Evolutionary conservation across 2,329 filamentous ascomycete species (phyloP).

Genomic region (Phaeosphaeria sp.): DNA sequence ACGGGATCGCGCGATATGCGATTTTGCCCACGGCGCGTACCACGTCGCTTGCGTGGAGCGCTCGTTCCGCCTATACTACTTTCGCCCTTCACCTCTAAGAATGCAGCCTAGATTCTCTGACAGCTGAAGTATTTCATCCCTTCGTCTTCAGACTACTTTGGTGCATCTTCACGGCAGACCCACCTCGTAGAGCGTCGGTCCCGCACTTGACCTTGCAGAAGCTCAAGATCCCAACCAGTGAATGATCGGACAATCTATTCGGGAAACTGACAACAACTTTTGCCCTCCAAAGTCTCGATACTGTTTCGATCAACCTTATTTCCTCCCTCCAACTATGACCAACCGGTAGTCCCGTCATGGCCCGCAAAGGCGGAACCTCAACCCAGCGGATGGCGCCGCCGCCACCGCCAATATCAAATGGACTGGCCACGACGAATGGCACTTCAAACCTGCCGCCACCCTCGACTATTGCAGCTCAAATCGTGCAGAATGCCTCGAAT

Average conservation of each 20-base stretch:
- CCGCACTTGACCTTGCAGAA: background rate
- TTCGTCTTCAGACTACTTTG: background rate
- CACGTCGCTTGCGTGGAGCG: background rate
- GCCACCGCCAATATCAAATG: conserved; percentile 27
- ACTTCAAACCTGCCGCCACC: conserved; percentile 54
- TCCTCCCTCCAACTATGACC: conserved; percentile 28
- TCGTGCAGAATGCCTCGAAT: conserved; percentile 80
- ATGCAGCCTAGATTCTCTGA: background rate
- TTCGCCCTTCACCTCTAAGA: background rate
- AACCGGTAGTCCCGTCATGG: conserved; percentile 44
- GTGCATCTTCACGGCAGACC: background rate
- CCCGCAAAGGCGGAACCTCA: conserved; percentile 48
- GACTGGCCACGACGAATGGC: conserved; percentile 14
- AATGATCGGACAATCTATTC: background rate
- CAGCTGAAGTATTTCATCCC: background rate
- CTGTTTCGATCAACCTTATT: background rate
- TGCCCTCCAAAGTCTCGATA: background rate
- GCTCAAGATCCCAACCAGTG: background rate
- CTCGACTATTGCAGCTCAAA: conserved; percentile 86
- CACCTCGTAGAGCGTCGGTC: background rate
- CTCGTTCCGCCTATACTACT: background rate
- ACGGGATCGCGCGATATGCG: conserved; percentile 11
- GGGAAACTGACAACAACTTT: background rate
- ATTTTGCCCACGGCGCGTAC: conserved; percentile 2
- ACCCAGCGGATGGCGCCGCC: conserved; percentile 37